phyloP scores from a whole-genome alignment of 179 eudicot genomes.

The Heliamphora pulchella region DNA sequence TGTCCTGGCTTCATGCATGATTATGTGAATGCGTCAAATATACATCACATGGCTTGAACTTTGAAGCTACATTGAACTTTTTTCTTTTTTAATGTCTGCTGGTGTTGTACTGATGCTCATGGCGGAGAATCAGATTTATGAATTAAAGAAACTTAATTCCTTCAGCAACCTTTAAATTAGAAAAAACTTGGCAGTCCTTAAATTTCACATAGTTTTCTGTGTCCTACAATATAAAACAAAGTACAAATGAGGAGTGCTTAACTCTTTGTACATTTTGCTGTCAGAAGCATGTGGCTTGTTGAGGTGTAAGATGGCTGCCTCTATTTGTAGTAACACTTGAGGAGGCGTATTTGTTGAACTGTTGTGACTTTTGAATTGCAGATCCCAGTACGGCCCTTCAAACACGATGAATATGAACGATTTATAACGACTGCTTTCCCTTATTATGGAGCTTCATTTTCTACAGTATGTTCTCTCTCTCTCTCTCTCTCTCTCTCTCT shows the following conservation, averaged over 20 bases:
- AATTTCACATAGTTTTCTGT: neutral
- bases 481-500: neutral
- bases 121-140: neutral
- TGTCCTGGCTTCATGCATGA: neutral
- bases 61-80: neutral
- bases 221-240: neutral
- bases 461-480: conserved; percentile 37
- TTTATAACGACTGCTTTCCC: conserved; percentile 80
- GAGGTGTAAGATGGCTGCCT: neutral
- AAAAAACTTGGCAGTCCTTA: neutral
- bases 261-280: neutral
- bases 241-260: neutral
- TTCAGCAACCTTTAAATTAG: neutral
- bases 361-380: conserved; percentile 27
- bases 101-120: neutral
- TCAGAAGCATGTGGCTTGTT: neutral
- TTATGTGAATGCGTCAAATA: neutral
- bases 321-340: neutral
- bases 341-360: neutral
- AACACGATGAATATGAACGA: conserved; percentile 87
- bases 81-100: neutral
- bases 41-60: no score
- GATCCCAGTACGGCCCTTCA: conserved; percentile 88
- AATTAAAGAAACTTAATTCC: neutral
- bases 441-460: conserved; percentile 81